Conservation (phyloP, 768 basidiomycete species). For the Sarcomyxa edulis region DNA sequence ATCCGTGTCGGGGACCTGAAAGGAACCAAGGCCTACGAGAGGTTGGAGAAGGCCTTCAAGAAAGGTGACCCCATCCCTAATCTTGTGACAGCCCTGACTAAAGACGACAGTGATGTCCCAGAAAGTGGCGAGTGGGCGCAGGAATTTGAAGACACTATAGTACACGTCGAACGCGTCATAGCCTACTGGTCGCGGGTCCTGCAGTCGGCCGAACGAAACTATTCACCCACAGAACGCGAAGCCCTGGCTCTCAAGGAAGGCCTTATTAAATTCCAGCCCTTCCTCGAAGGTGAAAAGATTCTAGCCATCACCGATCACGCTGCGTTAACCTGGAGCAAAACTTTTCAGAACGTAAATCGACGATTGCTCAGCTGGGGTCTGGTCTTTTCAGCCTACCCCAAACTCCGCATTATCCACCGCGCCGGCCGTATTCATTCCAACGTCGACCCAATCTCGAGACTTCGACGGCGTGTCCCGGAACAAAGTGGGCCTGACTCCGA, state of each 20-base stretch:
- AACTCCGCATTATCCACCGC: constrained; percentile 23
- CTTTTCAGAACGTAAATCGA: constrained; percentile 17
- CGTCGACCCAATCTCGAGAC: constrained; percentile 18
- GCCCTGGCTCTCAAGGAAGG: constrained; percentile 22
- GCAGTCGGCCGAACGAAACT: constrained; percentile 20
- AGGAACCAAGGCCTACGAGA: constrained; percentile 21
- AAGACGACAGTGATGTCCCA: constrained; percentile 15
- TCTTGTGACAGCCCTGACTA: constrained; percentile 13
- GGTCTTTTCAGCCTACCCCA: constrained; percentile 24
- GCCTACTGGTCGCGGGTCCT: constrained; percentile 23
- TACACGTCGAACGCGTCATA: constrained; percentile 23
- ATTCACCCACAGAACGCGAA: constrained; percentile 25
- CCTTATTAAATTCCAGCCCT: constrained; percentile 27
- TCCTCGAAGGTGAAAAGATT: constrained; percentile 27
- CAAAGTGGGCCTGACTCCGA: constrained; percentile 13
- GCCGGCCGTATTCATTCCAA: constrained; percentile 28
- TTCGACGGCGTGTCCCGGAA: too few species aligned
- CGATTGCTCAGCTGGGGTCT: constrained; percentile 24
- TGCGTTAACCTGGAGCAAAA: constrained; percentile 17
- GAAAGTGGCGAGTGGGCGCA: constrained; percentile 11
- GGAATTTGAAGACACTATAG: constrained; percentile 16
- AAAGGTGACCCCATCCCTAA: constrained; percentile 14
- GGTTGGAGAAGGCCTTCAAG: constrained; percentile 15
- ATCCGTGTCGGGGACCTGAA: constrained; percentile 19
- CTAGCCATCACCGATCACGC: constrained; percentile 19